Conservation (phyloP, 176 grass and related monocot genomes). For the Bonia amplexicaulis region DNA sequence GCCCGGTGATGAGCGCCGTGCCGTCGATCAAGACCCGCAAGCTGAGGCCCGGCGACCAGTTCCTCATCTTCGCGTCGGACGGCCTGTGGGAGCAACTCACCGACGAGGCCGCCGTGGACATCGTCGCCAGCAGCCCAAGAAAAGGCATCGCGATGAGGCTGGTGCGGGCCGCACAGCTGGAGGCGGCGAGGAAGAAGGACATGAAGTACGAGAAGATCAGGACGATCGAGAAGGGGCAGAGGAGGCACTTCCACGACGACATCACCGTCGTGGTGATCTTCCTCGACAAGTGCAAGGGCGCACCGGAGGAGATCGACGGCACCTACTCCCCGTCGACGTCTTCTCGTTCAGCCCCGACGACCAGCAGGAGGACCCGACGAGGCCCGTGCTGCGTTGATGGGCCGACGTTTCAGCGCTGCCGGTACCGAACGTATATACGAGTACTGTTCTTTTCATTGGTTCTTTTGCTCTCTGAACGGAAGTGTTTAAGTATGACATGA, state of each 20-base stretch:
- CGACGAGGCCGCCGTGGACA: slow-evolving; percentile 43
- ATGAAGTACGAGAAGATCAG: slow-evolving; percentile 54
- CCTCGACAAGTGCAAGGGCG: slow-evolving; percentile 34
- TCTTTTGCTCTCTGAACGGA: too few species aligned
- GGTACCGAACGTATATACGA: background rate
- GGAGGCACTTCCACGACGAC: slow-evolving; percentile 56
- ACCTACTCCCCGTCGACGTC: slow-evolving; percentile 49
- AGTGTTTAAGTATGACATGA: too few species aligned
- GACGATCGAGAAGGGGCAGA: slow-evolving; percentile 46
- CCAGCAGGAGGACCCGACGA: slow-evolving; percentile 35
- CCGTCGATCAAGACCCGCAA: slow-evolving; percentile 31
- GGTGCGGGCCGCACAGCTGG: slow-evolving; percentile 50
- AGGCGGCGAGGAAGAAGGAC: slow-evolving; percentile 61
- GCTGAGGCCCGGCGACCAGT: slow-evolving; percentile 39
- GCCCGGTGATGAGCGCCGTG: slow-evolving; percentile 57
- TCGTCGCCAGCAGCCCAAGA: slow-evolving; percentile 41
- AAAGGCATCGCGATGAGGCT: slow-evolving; percentile 58
- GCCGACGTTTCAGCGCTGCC: background rate
- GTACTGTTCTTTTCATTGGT: too few species aligned
- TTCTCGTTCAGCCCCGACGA: slow-evolving; percentile 41
- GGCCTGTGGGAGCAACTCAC: slow-evolving; percentile 70
- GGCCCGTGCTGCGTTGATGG: slow-evolving; percentile 20
- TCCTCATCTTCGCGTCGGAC: slow-evolving; percentile 61
- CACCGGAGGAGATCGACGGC: slow-evolving; percentile 26
- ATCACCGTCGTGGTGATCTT: slow-evolving; percentile 67